Evolutionary conservation across 352 stramenopile species (phyloP).

Genomic region (Globisporangium parvum): DNA sequence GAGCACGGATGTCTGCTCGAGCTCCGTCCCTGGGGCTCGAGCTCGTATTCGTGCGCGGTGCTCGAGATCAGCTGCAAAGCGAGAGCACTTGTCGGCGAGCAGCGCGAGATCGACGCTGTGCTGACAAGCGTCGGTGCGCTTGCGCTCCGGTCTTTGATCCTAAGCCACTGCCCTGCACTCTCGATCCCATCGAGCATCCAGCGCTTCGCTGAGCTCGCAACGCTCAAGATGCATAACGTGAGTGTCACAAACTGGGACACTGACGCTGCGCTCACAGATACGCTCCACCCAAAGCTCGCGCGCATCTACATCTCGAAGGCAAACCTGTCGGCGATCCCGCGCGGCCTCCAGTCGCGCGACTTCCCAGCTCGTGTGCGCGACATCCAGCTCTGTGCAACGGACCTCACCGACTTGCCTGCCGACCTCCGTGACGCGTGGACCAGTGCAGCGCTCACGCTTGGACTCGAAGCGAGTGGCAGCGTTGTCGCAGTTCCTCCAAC

Average conservation of each 20-base stretch:
- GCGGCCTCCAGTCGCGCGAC: not conserved
- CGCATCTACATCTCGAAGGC: slow-evolving; percentile 5
- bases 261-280: slow-evolving; percentile 8
- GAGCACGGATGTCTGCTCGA: slow-evolving; percentile 6
- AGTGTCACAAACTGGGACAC: slow-evolving; percentile 4
- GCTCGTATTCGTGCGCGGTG: slow-evolving; percentile 5
- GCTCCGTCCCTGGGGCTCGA: slow-evolving; percentile 3
- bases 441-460: not conserved
- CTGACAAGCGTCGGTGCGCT: slow-evolving; percentile 1
- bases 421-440: slow-evolving; percentile 8
- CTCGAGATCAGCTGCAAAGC: slow-evolving; percentile 9
- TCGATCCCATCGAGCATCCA: slow-evolving; percentile 1
- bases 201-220: not conserved
- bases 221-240: slow-evolving; percentile 12
- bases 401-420: slow-evolving; percentile 5
- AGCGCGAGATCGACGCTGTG: not conserved
- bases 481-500: slow-evolving; percentile 3
- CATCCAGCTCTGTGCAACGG: slow-evolving; percentile 10
- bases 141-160: slow-evolving; percentile 3
- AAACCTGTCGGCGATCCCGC: slow-evolving; percentile 11
- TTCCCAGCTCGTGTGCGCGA: slow-evolving; percentile 5
- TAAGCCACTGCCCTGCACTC: slow-evolving; percentile 8
- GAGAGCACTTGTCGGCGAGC: not conserved
- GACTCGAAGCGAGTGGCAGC: slow-evolving; percentile 4
- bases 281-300: slow-evolving; percentile 3